Conservation (phyloP, 2,329 filamentous ascomycete genomes). For the Hymenoscyphus fraxineus region DNA sequence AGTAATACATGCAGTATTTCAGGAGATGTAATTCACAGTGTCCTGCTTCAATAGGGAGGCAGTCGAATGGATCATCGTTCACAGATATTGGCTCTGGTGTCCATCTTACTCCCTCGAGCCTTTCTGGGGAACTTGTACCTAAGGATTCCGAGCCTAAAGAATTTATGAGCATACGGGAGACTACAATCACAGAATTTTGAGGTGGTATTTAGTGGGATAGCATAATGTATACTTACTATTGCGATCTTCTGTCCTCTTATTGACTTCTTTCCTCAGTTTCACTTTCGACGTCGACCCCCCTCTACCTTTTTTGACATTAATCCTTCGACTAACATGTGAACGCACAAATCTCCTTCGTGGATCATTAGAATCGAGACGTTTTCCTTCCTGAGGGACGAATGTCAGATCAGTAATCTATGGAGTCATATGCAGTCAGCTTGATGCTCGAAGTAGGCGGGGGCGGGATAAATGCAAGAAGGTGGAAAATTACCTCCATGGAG, state of each 20-base stretch:
- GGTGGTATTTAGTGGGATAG: neutral
- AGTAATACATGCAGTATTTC: neutral
- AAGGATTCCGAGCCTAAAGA: neutral
- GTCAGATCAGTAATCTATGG: neutral
- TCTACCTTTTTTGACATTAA: neutral
- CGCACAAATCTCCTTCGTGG: neutral
- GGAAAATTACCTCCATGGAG: neutral
- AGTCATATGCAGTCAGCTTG: neutral
- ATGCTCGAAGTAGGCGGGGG: neutral
- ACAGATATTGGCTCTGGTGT: neutral
- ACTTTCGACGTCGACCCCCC: neutral
- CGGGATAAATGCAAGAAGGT: neutral
- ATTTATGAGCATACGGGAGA: neutral
- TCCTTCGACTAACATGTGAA: neutral
- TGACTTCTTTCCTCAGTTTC: neutral
- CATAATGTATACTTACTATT: neutral
- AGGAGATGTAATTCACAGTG: neutral
- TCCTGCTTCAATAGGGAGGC: neutral
- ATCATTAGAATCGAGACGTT: neutral
- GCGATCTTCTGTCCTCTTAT: neutral
- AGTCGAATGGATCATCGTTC: neutral
- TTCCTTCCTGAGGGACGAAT: neutral
- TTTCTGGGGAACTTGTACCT: neutral
- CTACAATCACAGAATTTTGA: neutral
- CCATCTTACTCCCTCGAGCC: neutral